Base-by-base conservation (phyloP, 768 basidiomycete genomes). In the Tricholoma sp. region DNA sequence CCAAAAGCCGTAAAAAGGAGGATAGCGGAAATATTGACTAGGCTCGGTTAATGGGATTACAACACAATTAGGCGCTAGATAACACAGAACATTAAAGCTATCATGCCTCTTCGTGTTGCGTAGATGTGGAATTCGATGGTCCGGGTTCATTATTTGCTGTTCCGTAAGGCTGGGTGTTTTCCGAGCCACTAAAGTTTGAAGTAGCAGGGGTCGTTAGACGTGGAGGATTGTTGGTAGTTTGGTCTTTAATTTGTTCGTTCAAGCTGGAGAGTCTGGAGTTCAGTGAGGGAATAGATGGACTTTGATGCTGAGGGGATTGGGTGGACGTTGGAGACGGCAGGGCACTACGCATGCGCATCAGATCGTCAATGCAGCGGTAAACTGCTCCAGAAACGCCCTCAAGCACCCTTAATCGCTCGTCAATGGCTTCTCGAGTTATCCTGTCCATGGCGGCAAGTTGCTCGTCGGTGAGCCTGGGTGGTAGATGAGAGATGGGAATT, bases 361-460 rank as follows among this genome's bases (percentile, higher is more conserved):
- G 76, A 63, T 97, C 91, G 61, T 89, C 86, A 54, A 91, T 80
- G 63, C 91, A 86, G 18, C 79, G 78, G 66, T 83, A 83, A n/a
- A 94, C 76, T 3, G 85, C 80, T 35, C 76, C 76, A 37, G 92
- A 90, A 37, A 95, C 87, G 16, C 84, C 81, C 71, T 93, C 86
- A 35, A 98, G 72, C 37, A 92, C 79, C 43, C 84, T 78, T 59
- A 98, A 71, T 55, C 92, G 82, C 64, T 94, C 91, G 61, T 94
- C 91, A 50, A 97, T 88, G 5, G 88, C 88, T 61, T 90, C 88
- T 54, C 89, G 76, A 24, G 90, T 91, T 37, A 86, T 66, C 24
- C 64, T 72, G 60, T 93, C 89, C 70, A 93, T 72, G 18, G 77
- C 71, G 16, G 78, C 73, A 11, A 94, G 74, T 63, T 92, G 88